Base-by-base conservation (phyloP, 2,329 filamentous ascomycete genomes). In the Diaporthe ampelina region DNA sequence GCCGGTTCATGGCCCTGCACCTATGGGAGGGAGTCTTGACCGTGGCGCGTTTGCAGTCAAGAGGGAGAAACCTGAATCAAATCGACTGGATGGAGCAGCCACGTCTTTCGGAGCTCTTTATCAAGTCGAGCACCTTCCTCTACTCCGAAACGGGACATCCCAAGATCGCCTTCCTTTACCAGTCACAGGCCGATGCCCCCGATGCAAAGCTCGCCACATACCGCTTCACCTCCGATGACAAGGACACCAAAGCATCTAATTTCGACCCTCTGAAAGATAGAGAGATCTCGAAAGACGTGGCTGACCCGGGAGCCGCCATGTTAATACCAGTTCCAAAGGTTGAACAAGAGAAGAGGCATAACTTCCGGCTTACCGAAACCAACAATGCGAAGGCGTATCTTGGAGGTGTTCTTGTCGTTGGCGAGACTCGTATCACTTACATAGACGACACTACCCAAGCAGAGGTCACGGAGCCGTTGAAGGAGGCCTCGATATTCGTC, bases 401-500 rank as follows among this genome's bases (percentile, higher is more conserved):
- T 59, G 93, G 93, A 19, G 94, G 94, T 8, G 83, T 95, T 5
- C 86, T 97, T 56, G 90, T 95, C 2, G 88, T 96, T 10, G 94
- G 94, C 26, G 94, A 95, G 83, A 97, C 94, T 0, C 91, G 92
- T 2, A 89, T 99, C 74, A 91, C 93, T 11, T 98, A 98, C 81
- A 92, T 97, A 74, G 94, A 98, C 79, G 94, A 95, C 75, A 88
- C 93, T 45, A 94, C 88, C 26, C 92, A 93, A 76, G 89, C 91
- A 45, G 88, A 88, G 17, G 88, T 95, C 17, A 90, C 92, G 24
- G 88, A 91, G 11, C 85, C 88, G 0, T 84, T 98, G 3, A 87
- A 91, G 0, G 92, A 96, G 73, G 90, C 95, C 0, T 95, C 93
- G 3, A 92, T 98, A 48, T 98, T 97, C 78, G 93, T 97, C n/a